phyloP scores from a whole-genome alignment of 768 basidiomycete species.

The Tylopilus rubrobrunneus region DNA sequence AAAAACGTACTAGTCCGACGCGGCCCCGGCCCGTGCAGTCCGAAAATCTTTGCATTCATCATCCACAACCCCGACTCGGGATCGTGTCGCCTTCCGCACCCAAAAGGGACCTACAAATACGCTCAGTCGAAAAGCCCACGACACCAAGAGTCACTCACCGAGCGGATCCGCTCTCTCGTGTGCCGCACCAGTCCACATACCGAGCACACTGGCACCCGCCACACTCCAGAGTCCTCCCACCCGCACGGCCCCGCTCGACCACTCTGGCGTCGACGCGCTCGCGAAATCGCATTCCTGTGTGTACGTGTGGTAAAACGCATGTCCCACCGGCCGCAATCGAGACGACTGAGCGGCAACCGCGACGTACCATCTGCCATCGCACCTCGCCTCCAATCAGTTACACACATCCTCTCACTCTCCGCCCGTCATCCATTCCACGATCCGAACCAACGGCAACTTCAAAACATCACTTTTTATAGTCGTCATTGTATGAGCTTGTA shows the following conservation, averaged over 20 bases:
- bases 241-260: slow-evolving; percentile 56
- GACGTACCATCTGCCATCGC: slow-evolving; percentile 48
- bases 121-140: too few relatives aligned
- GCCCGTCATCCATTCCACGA: slow-evolving; percentile 26
- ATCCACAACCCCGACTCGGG: too few relatives aligned
- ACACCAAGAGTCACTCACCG: slow-evolving; percentile 27
- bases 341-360: not conserved
- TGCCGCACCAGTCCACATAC: slow-evolving; percentile 51
- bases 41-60: too few relatives aligned
- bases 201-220: slow-evolving; percentile 48
- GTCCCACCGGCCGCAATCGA: slow-evolving; percentile 1
- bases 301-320: slow-evolving; percentile 12
- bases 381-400: slow-evolving; percentile 46
- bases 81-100: too few relatives aligned
- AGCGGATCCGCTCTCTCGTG: slow-evolving; percentile 44
- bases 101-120: too few relatives aligned
- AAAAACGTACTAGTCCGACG: too few relatives aligned
- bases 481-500: too few relatives aligned
- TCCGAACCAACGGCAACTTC: slow-evolving; percentile 40
- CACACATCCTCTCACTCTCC: slow-evolving; percentile 41
- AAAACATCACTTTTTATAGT: too few relatives aligned
- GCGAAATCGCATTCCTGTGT: slow-evolving; percentile 31
- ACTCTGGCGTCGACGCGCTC: slow-evolving; percentile 37
- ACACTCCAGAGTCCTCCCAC: slow-evolving; percentile 53
- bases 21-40: too few relatives aligned